A percentile compares a stretch with the other conserved stretches of the same genome.
These are phyloP conservation scores for Sinapis alba DNA, from an alignment of 441 rosid species.

Conservation along the genomic window DNA sequence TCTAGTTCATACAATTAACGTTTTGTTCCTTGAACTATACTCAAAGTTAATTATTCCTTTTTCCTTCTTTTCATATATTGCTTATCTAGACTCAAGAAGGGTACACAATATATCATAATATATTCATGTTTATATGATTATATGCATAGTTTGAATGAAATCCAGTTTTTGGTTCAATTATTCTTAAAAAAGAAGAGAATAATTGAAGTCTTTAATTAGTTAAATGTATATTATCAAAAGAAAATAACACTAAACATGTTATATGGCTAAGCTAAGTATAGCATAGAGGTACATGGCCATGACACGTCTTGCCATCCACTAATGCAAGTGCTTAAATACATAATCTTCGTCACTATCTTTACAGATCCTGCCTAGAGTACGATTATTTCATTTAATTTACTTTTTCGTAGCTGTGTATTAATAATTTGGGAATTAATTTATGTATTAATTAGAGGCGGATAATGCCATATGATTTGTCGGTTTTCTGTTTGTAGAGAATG, in stretches of 20 bases:
- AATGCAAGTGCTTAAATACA: constrained; percentile 43
- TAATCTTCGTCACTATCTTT: constrained; percentile 37
- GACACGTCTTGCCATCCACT: constrained; percentile 37
- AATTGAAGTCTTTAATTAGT: neutral
- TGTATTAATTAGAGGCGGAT: constrained; percentile 19
- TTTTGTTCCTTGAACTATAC: constrained; percentile 42
- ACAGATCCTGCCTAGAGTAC: constrained; percentile 27
- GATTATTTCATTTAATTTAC: neutral
- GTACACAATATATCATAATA: neutral
- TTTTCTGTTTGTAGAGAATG: constrained; percentile 42
- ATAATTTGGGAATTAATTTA: constrained; percentile 7
- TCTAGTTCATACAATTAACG: constrained; percentile 36
- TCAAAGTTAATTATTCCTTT: constrained; percentile 33
- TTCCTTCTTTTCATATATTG: constrained; percentile 33
- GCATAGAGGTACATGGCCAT: constrained; percentile 27
- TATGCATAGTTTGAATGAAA: neutral
- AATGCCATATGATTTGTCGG: constrained; percentile 34
- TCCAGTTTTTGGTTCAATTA: neutral
- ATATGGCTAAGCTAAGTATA: constrained; percentile 27
- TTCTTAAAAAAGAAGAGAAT: neutral
- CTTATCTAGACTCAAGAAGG: constrained; percentile 26
- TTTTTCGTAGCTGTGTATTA: neutral
- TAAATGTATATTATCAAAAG: neutral
- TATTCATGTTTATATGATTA: neutral
- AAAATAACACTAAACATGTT: constrained; percentile 17